phyloP scores from a whole-genome alignment of 139 green algal genomes.

The Tetradesmus obliquus region DNA sequence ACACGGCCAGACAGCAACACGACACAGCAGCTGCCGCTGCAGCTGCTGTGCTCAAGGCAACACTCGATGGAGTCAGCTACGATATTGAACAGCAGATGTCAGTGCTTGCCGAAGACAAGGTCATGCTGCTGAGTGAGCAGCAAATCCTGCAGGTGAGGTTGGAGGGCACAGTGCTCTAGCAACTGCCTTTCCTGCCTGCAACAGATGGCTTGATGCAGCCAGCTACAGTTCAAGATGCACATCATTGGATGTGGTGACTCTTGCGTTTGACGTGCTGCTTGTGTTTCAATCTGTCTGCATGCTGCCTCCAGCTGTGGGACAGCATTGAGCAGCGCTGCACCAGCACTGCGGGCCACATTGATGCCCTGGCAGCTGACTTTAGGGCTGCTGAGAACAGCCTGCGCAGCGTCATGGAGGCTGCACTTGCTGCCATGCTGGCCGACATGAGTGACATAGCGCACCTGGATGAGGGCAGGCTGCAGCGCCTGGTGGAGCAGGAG shows the following conservation, averaged over 20 bases:
- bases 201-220: background rate
- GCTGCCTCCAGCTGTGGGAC: conserved; percentile 54
- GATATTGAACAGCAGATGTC: conserved; percentile 53
- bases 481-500: conserved; percentile 70
- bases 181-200: background rate
- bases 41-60: conserved; percentile 34
- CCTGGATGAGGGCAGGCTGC: conserved; percentile 64
- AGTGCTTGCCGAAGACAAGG: conserved; percentile 58
- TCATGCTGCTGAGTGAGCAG: conserved; percentile 59
- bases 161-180: background rate
- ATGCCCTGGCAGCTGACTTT: conserved; percentile 47
- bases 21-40: background rate
- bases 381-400: conserved; percentile 56
- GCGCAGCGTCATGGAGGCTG: conserved; percentile 34
- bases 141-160: conserved; percentile 46
- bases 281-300: background rate
- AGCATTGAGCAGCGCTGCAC: conserved; percentile 47
- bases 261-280: background rate
- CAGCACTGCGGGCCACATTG: conserved; percentile 41
- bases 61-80: conserved; percentile 39
- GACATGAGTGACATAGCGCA: conserved; percentile 65
- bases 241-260: too few relatives aligned
- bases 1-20: background rate
- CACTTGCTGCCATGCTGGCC: conserved; percentile 49
- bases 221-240: background rate